These are phyloP conservation scores for Zanthoxylum bungeanum DNA, from an alignment of 345 rosid species.

Conservation along the genomic window DNA sequence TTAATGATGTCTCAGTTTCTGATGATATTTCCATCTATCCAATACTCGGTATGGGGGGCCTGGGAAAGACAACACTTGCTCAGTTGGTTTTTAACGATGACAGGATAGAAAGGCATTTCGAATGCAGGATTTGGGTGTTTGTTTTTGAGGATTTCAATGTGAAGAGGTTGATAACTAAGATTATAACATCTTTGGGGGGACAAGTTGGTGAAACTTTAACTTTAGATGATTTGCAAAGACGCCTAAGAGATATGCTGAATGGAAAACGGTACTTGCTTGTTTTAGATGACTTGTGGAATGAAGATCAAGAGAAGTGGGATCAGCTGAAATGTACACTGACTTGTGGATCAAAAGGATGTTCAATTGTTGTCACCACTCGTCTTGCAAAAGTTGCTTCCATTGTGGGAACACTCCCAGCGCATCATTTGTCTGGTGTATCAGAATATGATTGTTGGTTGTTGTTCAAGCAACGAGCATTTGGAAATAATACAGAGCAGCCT, in stretches of 20 bases:
- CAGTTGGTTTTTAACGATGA: background rate
- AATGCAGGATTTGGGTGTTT: background rate
- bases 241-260: background rate
- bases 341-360: background rate
- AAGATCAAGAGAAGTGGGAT: background rate
- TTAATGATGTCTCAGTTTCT: background rate
- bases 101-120: background rate
- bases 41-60: background rate
- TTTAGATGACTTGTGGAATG: conserved; percentile 14
- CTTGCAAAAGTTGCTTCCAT: background rate
- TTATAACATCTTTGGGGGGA: background rate
- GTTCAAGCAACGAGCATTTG: background rate
- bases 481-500: background rate
- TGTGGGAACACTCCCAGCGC: background rate
- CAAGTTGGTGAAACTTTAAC: background rate
- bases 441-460: background rate
- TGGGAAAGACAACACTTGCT: background rate
- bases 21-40: background rate
- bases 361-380: background rate
- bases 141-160: background rate
- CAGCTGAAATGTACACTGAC: background rate
- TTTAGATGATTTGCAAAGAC: conserved; percentile 5
- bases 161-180: background rate
- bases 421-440: background rate
- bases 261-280: conserved; percentile 3